Evolutionary conservation across 2,329 filamentous ascomycete genomes (phyloP).

Genomic region (Pleoardoris graminearum): DNA sequence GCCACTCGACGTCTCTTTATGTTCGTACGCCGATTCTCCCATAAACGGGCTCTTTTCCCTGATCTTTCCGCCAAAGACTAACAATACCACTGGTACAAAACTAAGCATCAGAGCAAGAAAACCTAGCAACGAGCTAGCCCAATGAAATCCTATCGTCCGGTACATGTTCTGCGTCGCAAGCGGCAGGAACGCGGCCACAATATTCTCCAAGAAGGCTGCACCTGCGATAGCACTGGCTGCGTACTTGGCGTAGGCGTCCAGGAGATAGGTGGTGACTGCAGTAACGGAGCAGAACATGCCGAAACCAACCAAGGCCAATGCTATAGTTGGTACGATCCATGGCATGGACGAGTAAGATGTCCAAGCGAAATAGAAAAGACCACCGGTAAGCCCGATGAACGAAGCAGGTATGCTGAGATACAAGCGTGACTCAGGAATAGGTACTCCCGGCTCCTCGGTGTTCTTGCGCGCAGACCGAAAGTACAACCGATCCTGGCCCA

Average conservation of each 20-base stretch:
- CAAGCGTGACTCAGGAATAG: slow-evolving; percentile 52
- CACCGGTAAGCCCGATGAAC: slow-evolving; percentile 53
- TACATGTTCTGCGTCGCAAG: slow-evolving; percentile 55
- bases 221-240: slow-evolving; percentile 55
- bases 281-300: slow-evolving; percentile 54
- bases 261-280: slow-evolving; percentile 54
- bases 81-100: slow-evolving; percentile 51
- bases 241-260: slow-evolving; percentile 56
- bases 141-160: slow-evolving; percentile 52
- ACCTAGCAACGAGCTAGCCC: slow-evolving; percentile 54
- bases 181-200: slow-evolving; percentile 54
- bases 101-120: slow-evolving; percentile 51
- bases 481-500: slow-evolving; percentile 47
- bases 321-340: slow-evolving; percentile 55
- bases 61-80: slow-evolving; percentile 49
- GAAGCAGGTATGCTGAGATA: slow-evolving; percentile 50
- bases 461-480: slow-evolving; percentile 48
- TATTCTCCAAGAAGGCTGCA: slow-evolving; percentile 54
- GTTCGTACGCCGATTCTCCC: slow-evolving; percentile 33
- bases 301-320: slow-evolving; percentile 54
- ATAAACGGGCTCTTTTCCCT: slow-evolving; percentile 46
- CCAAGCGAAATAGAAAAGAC: slow-evolving; percentile 59
- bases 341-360: slow-evolving; percentile 48
- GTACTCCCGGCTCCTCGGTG: slow-evolving; percentile 41
- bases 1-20: background rate